A percentile compares a stretch with the other conserved stretches of the same genome.
These are phyloP conservation scores for Xylaria arbuscula DNA, from an alignment of 2,329 filamentous ascomycete genomes.

Conservation along the genomic window DNA sequence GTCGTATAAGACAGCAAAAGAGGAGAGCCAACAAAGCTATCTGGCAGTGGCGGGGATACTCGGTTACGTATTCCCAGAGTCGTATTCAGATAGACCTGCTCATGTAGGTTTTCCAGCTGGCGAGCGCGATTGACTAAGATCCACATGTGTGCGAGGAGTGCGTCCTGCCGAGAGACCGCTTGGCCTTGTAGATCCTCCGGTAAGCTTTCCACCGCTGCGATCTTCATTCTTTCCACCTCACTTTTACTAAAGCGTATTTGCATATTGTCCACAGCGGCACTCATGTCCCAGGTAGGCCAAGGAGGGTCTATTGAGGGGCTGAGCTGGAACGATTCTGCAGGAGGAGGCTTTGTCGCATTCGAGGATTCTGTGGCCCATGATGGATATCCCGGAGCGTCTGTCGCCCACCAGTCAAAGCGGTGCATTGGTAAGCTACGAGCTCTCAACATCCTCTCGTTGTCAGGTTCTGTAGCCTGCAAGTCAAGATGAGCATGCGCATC, in stretches of 20 bases:
- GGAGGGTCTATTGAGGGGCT: conserved; percentile 52
- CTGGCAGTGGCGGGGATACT: conserved; percentile 54
- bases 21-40: conserved; percentile 58
- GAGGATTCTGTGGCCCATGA: conserved; percentile 44
- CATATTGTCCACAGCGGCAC: conserved; percentile 48
- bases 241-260: conserved; percentile 54
- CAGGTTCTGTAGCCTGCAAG: conserved; percentile 41
- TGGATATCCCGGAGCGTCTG: conserved; percentile 48
- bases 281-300: conserved; percentile 57
- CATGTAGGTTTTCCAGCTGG: conserved; percentile 39
- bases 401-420: conserved; percentile 61
- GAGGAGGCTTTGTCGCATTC: conserved; percentile 45
- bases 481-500: conserved; percentile 51
- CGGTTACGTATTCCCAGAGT: conserved; percentile 56
- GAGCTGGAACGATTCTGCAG: conserved; percentile 39
- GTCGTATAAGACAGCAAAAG: conserved; percentile 54
- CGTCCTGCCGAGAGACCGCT: conserved; percentile 55
- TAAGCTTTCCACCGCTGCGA: conserved; percentile 31
- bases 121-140: conserved; percentile 57
- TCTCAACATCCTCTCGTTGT: conserved; percentile 44
- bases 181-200: conserved; percentile 31
- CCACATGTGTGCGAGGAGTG: conserved; percentile 60
- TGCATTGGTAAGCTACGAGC: conserved; percentile 57
- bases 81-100: conserved; percentile 54
- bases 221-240: conserved; percentile 53